phyloP scores from a whole-genome alignment of 2,329 filamentous ascomycete genomes.

The Samsoniella hepiali region DNA sequence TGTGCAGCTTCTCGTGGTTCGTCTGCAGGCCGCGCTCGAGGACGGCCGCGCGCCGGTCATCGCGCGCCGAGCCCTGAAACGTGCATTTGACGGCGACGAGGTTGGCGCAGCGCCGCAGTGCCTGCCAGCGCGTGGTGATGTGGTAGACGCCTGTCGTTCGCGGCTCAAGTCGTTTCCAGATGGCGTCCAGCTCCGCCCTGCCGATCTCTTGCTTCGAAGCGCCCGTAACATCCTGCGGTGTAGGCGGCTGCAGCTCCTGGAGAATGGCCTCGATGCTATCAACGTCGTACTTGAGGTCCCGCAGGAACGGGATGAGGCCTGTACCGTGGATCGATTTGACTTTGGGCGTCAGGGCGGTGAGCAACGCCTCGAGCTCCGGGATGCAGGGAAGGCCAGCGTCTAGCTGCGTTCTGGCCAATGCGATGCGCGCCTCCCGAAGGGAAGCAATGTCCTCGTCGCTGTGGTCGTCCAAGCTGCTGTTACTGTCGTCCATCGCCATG shows the following conservation, averaged over 20 bases:
- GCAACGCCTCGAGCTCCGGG: constrained; percentile 24
- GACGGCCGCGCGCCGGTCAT: constrained; percentile 26
- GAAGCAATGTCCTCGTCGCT: background rate
- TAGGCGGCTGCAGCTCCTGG: constrained; percentile 16
- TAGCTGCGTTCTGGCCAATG: constrained; percentile 17
- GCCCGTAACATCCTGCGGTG: background rate
- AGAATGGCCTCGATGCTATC: constrained; percentile 19
- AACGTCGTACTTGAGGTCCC: constrained; percentile 23
- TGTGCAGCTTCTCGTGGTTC: constrained; percentile 28
- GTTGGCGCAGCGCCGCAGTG: constrained; percentile 31
- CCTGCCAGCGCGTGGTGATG: constrained; percentile 29
- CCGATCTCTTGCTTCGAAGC: background rate
- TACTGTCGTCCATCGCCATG: background rate
- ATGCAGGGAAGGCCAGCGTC: constrained; percentile 17
- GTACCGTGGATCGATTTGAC: constrained; percentile 20
- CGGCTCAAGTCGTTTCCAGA: constrained; percentile 26
- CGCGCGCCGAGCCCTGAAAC: constrained; percentile 32
- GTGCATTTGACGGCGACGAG: constrained; percentile 32
- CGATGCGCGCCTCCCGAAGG: constrained; percentile 16
- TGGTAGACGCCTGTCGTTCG: constrained; percentile 26
- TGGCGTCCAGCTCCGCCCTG: constrained; percentile 18
- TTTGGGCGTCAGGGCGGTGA: constrained; percentile 17
- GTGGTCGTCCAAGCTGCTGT: background rate
- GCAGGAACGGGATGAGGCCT: constrained; percentile 26
- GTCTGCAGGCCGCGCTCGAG: constrained; percentile 17